A percentile compares a stretch with the other conserved stretches of the same genome.
Evolutionary conservation across 1,139 yeast genomes (phyloP).

Genomic region (Pneumocystis carinii): DNA sequence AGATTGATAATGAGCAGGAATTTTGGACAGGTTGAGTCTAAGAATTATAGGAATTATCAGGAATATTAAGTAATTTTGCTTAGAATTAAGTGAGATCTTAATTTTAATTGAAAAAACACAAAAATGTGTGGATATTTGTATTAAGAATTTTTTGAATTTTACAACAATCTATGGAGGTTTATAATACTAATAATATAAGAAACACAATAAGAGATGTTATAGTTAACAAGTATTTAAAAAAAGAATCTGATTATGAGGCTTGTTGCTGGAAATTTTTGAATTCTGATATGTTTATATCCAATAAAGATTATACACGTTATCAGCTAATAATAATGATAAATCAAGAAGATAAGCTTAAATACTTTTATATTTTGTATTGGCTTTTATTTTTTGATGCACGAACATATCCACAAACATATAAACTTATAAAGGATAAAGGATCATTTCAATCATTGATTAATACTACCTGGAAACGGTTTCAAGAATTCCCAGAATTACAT

Average conservation of each 20-base stretch:
- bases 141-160: conserved; percentile 20
- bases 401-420: conserved; percentile 29
- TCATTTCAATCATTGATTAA: conserved; percentile 34
- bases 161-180: conserved; percentile 21
- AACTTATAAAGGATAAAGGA: conserved; percentile 35
- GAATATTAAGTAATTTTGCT: neutral
- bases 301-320: conserved; percentile 23
- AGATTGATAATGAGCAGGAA: conserved; percentile 22
- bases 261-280: conserved; percentile 22
- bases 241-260: conserved; percentile 22
- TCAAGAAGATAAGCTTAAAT: conserved; percentile 3
- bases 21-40: conserved; percentile 22
- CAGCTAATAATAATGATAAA: conserved; percentile 16
- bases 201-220: neutral
- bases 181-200: neutral
- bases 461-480: conserved; percentile 26
- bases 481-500: conserved; percentile 18
- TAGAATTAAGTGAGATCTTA: conserved; percentile 13
- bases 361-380: conserved; percentile 6
- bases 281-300: conserved; percentile 20
- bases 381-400: conserved; percentile 36
- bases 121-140: conserved; percentile 13
- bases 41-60: neutral
- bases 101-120: conserved; percentile 9
- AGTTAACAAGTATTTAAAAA: conserved; percentile 19